Conservation (phyloP, 108 stramenopile genomes). For the Cylindrotheca closterium region DNA sequence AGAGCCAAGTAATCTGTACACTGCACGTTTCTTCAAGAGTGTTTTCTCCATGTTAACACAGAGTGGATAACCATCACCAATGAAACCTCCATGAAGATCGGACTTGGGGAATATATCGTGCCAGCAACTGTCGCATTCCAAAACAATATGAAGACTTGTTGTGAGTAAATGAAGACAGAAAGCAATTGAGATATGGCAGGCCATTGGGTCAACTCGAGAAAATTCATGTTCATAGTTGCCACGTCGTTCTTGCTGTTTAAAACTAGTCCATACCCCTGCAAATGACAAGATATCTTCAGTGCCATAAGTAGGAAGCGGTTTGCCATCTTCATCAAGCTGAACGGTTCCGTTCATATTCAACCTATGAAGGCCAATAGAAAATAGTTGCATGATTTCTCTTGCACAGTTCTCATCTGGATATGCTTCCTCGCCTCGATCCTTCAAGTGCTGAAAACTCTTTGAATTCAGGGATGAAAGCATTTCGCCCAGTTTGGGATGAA, state of each 20-base stretch:
- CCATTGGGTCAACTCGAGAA: conserved; percentile 61
- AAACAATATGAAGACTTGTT: neutral
- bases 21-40: conserved; percentile 59
- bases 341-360: conserved; percentile 50
- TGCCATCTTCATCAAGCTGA: conserved; percentile 16
- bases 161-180: neutral
- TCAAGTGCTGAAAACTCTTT: conserved; percentile 50
- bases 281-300: conserved; percentile 49
- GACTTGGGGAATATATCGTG: conserved; percentile 63
- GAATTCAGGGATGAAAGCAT: conserved; percentile 53
- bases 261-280: conserved; percentile 54
- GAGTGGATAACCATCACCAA: conserved; percentile 64
- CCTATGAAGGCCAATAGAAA: conserved; percentile 43
- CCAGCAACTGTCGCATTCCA: too few relatives aligned
- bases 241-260: conserved; percentile 18
- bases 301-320: conserved; percentile 30
- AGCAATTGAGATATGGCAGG: conserved; percentile 36
- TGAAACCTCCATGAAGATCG: conserved; percentile 54
- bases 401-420: conserved; percentile 29
- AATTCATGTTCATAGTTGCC: conserved; percentile 37
- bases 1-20: conserved; percentile 45
- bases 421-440: conserved; percentile 7
- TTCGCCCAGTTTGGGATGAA: conserved; percentile 65
- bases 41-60: conserved; percentile 41
- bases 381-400: conserved; percentile 57